A percentile compares a stretch with the other conserved stretches of the same genome.
Evolutionary conservation across 345 rosid species (phyloP).

Genomic region (Citrus reticulata): DNA sequence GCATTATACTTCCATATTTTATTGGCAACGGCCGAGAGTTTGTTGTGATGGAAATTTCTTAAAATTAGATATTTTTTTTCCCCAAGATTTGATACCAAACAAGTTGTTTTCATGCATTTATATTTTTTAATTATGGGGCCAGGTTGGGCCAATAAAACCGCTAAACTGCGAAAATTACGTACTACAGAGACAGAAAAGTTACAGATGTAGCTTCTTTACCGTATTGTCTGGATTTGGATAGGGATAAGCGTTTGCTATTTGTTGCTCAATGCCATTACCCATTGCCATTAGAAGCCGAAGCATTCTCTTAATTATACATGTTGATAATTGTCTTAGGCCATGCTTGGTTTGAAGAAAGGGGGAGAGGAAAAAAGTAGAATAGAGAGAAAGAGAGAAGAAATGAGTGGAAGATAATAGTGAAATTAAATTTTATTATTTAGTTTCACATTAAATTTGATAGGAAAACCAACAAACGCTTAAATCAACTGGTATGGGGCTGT

Average conservation of each 20-base stretch:
- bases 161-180: no score
- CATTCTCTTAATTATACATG: neutral
- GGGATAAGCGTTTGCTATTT: neutral
- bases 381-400: no score
- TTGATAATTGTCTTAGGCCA: neutral
- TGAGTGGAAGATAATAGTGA: no score
- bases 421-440: no score
- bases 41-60: neutral
- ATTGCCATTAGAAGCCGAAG: neutral
- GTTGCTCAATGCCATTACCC: neutral
- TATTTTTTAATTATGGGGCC: neutral
- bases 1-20: neutral
- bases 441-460: no score
- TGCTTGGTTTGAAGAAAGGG: no score
- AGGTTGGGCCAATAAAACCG: no score
- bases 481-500: fast-evolving
- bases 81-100: neutral
- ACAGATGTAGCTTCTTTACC: no score
- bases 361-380: no score
- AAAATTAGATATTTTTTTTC: neutral
- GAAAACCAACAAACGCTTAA: fast-evolving
- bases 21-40: neutral
- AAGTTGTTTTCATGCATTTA: neutral
- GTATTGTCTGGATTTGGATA: neutral
- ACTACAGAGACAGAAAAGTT: no score